phyloP scores from a whole-genome alignment of 805 yeast genomes.

The Saturnispora gosingensis region DNA sequence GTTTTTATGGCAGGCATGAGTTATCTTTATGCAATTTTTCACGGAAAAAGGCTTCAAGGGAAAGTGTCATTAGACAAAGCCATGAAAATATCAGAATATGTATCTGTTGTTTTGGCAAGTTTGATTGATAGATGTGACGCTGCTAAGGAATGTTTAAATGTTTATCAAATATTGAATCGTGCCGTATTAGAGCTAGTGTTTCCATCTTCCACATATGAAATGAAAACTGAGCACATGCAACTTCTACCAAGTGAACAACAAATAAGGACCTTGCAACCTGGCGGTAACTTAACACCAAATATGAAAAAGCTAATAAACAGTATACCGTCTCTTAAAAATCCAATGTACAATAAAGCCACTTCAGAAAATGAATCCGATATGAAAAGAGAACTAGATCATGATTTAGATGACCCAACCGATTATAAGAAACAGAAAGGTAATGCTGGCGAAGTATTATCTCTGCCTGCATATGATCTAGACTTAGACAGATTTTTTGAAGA shows the following conservation, averaged over 20 bases:
- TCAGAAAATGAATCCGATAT: not conserved
- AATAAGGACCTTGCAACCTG: constrained; percentile 26
- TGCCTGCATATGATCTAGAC: constrained; percentile 30
- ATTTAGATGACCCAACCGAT: not conserved
- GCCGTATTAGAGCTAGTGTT: constrained; percentile 59
- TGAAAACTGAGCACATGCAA: constrained; percentile 20
- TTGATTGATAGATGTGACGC: constrained; percentile 69
- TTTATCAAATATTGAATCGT: constrained; percentile 60
- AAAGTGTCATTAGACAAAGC: constrained; percentile 39
- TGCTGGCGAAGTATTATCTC: constrained; percentile 9
- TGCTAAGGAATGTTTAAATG: constrained; percentile 60
- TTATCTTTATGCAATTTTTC: constrained; percentile 66
- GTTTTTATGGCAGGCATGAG: constrained; percentile 85
- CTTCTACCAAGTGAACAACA: constrained; percentile 23
- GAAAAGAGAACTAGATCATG: not conserved
- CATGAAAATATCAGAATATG: constrained; percentile 38
- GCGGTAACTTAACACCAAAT: constrained; percentile 32
- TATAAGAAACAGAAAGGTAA: constrained; percentile 5
- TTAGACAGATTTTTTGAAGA: constrained; percentile 42
- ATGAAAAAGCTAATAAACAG: constrained; percentile 31
- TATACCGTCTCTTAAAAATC: constrained; percentile 19
- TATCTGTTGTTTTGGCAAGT: constrained; percentile 49
- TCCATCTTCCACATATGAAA: constrained; percentile 22
- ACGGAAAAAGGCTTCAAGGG: constrained; percentile 45
- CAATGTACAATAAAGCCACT: constrained; percentile 7